Evolutionary conservation across 495 filamentous ascomycete genomes (phyloP).

Genomic region (Hypoxylon intermedium): DNA sequence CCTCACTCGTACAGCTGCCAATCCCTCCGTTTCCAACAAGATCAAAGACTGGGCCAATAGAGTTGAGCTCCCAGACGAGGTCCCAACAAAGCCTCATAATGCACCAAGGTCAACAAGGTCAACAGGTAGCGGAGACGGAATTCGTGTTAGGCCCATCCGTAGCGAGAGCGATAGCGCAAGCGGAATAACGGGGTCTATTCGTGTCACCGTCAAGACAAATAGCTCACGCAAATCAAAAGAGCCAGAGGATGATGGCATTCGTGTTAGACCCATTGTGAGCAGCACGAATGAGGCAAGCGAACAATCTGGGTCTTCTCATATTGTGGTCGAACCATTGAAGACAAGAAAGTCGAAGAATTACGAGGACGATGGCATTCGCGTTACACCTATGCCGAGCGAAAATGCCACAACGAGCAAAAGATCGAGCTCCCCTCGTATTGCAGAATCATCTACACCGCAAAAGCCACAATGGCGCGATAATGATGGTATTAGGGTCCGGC

Average conservation of each 20-base stretch:
- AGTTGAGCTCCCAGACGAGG: conserved; percentile 49
- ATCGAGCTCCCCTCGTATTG: conserved; percentile 7
- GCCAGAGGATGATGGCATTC: conserved; percentile 46
- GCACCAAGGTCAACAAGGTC: conserved; percentile 31
- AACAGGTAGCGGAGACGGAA: conserved; percentile 36
- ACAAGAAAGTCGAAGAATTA: conserved; percentile 28
- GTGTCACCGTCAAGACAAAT: conserved; percentile 11
- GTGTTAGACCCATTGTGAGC: conserved; percentile 38
- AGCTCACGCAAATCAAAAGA: conserved; percentile 29
- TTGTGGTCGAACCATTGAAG: conserved; percentile 17
- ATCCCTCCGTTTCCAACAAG: conserved; percentile 58
- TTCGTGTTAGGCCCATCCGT: conserved; percentile 30
- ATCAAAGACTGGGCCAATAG: conserved; percentile 60
- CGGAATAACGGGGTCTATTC: conserved; percentile 21
- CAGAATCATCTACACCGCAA: conserved; percentile 7
- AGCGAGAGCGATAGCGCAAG: conserved; percentile 30
- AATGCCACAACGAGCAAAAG: conserved; percentile 40
- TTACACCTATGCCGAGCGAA: conserved; percentile 39
- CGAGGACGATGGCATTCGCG: conserved; percentile 48
- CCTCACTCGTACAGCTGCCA: conserved; percentile 54
- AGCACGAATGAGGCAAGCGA: conserved; percentile 28
- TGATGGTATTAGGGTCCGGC: conserved; percentile 47
- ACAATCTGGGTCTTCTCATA: conserved; percentile 17
- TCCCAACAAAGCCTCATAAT: conserved; percentile 15
- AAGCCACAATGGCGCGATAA: background rate